A percentile compares a stretch with the other conserved stretches of the same genome.
phyloP scores from a whole-genome alignment of 129 eudicot genomes.

The sunflower (Helianthus annuus) region DNA sequence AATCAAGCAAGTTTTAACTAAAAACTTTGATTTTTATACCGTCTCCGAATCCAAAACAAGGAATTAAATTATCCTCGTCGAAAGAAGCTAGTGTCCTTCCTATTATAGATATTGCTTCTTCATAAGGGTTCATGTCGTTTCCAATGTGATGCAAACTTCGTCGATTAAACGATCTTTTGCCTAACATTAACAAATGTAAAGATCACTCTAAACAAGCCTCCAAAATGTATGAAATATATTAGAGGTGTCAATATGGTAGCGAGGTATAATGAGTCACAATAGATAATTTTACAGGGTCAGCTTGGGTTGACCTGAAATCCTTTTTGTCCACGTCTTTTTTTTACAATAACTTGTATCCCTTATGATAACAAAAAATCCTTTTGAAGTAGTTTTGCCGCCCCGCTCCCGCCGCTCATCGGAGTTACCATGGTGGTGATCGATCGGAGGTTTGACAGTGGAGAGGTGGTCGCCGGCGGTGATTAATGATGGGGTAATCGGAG shows the following conservation, averaged over 20 bases:
- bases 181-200: conserved; percentile 33
- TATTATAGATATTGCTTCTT: conserved; percentile 91
- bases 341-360: background rate
- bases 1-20: conserved; percentile 8
- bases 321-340: background rate
- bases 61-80: conserved; percentile 89
- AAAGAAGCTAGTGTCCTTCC: conserved; percentile 77
- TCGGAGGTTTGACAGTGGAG: too few species aligned
- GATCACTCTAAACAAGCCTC: conserved; percentile 1
- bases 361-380: too few species aligned
- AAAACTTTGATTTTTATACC: conserved; percentile 40
- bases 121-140: conserved; percentile 70
- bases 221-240: background rate
- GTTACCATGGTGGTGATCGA: too few species aligned
- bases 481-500: too few species aligned
- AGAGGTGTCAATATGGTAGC: background rate
- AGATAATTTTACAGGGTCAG: background rate
- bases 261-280: background rate
- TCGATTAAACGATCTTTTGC: conserved; percentile 76
- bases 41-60: conserved; percentile 96
- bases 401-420: too few species aligned
- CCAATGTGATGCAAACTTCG: conserved; percentile 88
- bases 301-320: background rate
- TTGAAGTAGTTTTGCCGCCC: too few species aligned
- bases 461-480: too few species aligned